Evolutionary conservation across 345 rosid species (phyloP).

Genomic region (Gossypium mustelinum): DNA sequence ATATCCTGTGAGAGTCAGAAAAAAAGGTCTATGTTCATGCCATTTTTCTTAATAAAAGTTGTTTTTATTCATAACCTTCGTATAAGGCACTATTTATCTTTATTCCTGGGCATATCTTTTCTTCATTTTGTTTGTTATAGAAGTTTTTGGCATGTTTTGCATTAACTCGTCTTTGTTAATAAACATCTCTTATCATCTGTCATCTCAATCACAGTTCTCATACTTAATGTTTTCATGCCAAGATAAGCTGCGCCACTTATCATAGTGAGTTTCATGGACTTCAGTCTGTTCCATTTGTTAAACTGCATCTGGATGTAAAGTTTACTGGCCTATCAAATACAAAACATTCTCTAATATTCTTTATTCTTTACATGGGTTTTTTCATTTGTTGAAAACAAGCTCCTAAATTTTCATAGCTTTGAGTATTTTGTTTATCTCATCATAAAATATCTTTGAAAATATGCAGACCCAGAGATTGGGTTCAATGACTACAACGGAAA

Average conservation of each 20-base stretch:
- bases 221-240: neutral
- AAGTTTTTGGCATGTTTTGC: neutral
- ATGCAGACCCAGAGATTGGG: constrained; percentile 43
- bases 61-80: neutral
- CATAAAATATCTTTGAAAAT: neutral
- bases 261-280: neutral
- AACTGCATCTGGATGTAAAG: constrained; percentile 1
- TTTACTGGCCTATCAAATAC: neutral
- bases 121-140: neutral
- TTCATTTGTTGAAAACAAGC: neutral
- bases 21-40: neutral
- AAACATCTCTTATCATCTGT: neutral
- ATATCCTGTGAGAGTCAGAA: neutral
- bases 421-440: neutral
- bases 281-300: neutral
- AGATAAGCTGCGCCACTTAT: neutral
- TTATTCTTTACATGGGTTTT: neutral
- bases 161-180: neutral
- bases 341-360: neutral
- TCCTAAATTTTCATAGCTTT: neutral
- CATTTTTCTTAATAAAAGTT: neutral
- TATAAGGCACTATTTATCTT: neutral
- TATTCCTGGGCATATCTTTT: neutral
- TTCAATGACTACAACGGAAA: constrained; percentile 20
- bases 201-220: neutral